Base-by-base conservation (phyloP, 306 rosid genomes). In the Vigna reflexopilosa region DNA sequence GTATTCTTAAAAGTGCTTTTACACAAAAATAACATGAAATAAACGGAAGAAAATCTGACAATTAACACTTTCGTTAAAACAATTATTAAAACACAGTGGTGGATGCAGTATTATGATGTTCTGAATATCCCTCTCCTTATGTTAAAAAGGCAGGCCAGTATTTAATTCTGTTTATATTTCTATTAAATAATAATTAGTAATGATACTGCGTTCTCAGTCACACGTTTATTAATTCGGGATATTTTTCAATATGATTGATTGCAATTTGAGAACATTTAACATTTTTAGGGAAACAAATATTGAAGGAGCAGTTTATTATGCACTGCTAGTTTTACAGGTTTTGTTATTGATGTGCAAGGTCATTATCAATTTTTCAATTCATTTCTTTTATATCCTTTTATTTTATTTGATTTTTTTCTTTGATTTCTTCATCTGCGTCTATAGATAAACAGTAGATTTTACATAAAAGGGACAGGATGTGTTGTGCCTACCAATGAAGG, bases 401-500 rank as follows among this genome's bases (percentile, higher is more conserved):
- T 75, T 48, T 44, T 65, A 26, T 26, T 26, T 26, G 0, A 26
- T 26, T 30, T 4, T 30, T 4, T 80, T 66, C 70, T 76, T 51
- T 57, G 73, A 77, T 42, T 10, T 76, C 62, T 40, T 80, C 54
- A 73, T 44, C 38, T 57, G 28, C 61, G 40, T 45, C 45, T 32
- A 32, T 42, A 42, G 74, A 57, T 28, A 14, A 28, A 30, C 67
- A 30, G 10, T 14, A 30, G 5, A 61, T 61, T 61, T 61, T 62
- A 72, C 70, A 22, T 28, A 72, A 72, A 74, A 76, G 17, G 2
- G 1, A 45, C 32, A 71, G 28, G 24, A 64, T 9, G 49, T 24
- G 51, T 49, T 70, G 85, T 88, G 20, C 5, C 54, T 67, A 94
- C 98, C 98, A 94, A 82, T 88, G 97, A 84, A 94, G 97, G 19